Evolutionary conservation across 768 basidiomycete species (phyloP).

Genomic region (Suillus ampliporus): DNA sequence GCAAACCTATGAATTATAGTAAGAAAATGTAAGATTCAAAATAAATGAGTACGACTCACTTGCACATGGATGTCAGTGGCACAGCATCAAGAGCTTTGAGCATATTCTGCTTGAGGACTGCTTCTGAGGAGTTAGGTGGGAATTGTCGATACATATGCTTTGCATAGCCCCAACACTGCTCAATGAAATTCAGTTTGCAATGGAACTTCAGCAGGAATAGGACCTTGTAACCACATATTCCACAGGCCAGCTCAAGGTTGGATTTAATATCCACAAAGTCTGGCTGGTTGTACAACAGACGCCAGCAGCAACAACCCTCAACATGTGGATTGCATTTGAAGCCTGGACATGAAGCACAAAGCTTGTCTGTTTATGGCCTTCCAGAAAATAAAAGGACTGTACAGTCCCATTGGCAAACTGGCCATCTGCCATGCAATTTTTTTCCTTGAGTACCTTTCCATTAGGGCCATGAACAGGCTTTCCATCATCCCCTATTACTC

Average conservation of each 20-base stretch:
- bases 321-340: constrained; percentile 36
- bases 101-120: too few relatives aligned
- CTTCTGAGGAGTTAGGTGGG: too few relatives aligned
- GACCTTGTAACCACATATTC: too few relatives aligned
- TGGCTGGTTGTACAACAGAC: too few relatives aligned
- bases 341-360: constrained; percentile 34
- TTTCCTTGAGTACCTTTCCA: constrained; percentile 31
- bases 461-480: constrained; percentile 26
- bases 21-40: constrained; percentile 1
- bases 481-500: constrained; percentile 18
- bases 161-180: too few relatives aligned
- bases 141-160: too few relatives aligned
- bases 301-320: constrained; percentile 41
- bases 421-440: constrained; percentile 38
- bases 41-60: constrained; percentile 8
- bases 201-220: too few relatives aligned
- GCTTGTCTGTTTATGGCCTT: constrained; percentile 26
- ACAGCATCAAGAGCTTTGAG: too few relatives aligned
- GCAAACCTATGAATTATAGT: constrained; percentile 16
- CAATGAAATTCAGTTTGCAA: too few relatives aligned
- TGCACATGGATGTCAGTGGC: too few relatives aligned
- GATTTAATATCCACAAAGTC: too few relatives aligned
- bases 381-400: constrained; percentile 35
- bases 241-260: too few relatives aligned
- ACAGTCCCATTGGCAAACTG: constrained; percentile 23